phyloP scores from a whole-genome alignment of 495 filamentous ascomycete genomes.

The Aspergillus bridgeri region DNA sequence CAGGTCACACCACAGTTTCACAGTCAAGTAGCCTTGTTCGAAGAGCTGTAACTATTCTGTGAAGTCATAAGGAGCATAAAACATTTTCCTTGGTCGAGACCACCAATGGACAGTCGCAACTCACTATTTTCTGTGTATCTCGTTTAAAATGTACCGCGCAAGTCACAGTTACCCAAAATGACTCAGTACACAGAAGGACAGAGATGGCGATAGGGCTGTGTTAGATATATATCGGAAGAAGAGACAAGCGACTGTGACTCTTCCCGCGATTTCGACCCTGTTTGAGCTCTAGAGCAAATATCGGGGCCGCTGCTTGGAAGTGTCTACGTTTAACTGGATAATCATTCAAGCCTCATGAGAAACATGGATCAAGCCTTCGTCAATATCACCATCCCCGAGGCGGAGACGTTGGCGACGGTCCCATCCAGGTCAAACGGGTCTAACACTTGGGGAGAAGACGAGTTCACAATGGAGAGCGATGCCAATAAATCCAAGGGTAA shows the following conservation, averaged over 20 bases:
- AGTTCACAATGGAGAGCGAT: background rate
- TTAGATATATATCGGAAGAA: background rate
- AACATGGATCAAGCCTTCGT: slow-evolving; percentile 1
- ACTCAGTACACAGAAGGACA: background rate
- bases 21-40: background rate
- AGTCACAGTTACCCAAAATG: background rate
- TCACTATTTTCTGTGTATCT: background rate
- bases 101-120: background rate
- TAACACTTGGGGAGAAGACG: background rate
- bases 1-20: background rate
- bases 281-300: background rate
- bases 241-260: background rate
- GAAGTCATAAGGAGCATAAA: background rate
- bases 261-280: background rate
- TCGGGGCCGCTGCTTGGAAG: background rate
- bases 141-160: background rate
- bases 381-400: background rate
- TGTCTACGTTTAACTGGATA: background rate
- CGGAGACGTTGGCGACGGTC: background rate
- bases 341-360: background rate
- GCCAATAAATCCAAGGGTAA: background rate
- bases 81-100: background rate
- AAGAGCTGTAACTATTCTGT: background rate
- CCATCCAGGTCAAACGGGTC: slow-evolving; percentile 3
- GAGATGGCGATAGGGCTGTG: background rate